These are phyloP conservation scores for Populus davidiana DNA, from an alignment of 345 rosid genomes.

Conservation along the genomic window DNA sequence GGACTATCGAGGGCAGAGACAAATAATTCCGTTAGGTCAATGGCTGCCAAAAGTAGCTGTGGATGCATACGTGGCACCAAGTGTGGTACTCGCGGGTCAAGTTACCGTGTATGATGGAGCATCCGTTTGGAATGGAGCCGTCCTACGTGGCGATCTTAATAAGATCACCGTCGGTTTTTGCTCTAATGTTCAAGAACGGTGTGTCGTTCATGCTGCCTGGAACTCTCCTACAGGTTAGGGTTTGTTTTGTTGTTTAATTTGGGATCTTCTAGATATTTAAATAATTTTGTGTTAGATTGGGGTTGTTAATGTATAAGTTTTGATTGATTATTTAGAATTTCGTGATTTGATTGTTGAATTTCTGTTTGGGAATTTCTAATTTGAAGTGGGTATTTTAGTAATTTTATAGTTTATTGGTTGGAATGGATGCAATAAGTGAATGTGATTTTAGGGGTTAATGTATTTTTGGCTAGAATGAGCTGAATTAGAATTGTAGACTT, in stretches of 20 bases:
- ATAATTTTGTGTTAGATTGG: background rate
- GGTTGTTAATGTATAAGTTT: background rate
- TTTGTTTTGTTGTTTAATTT: background rate
- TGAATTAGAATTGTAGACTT: background rate
- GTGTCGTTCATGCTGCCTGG: slow-evolving; percentile 97
- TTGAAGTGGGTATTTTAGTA: background rate
- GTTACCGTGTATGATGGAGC: slow-evolving; percentile 83
- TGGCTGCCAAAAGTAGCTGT: slow-evolving; percentile 96
- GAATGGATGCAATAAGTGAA: background rate
- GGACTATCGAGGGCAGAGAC: slow-evolving; percentile 97
- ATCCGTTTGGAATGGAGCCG: slow-evolving; percentile 88
- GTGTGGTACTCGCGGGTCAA: slow-evolving; percentile 89
- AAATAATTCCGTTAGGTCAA: slow-evolving; percentile 86
- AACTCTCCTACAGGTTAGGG: slow-evolving; percentile 82
- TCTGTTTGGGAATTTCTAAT: background rate
- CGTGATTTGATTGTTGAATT: background rate
- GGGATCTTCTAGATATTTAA: background rate
- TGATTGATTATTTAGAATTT: background rate
- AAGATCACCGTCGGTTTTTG: slow-evolving; percentile 89
- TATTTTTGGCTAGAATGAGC: background rate
- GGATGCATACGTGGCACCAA: slow-evolving; percentile 91
- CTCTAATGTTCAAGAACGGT: slow-evolving; percentile 90
- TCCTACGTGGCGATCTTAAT: slow-evolving; percentile 95
- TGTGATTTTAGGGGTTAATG: background rate
- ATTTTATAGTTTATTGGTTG: background rate